Conservation (phyloP, 441 rosid genomes). For the Brassica hybrid region DNA sequence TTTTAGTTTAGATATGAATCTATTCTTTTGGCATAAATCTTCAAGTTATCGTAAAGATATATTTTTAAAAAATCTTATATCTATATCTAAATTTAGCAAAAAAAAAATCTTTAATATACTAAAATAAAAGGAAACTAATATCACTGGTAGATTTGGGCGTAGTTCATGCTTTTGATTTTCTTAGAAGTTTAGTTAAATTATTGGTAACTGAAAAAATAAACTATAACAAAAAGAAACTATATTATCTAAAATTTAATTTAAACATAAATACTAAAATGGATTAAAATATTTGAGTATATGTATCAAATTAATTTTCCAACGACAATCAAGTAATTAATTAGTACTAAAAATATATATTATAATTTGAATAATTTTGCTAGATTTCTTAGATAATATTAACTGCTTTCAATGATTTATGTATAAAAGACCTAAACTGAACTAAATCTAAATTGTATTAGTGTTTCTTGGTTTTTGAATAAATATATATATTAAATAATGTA, state of each 20-base stretch:
- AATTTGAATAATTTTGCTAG: no score
- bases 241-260: neutral
- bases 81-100: neutral
- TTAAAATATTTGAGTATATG: neutral
- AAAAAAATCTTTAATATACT: neutral
- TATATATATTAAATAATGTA: no score
- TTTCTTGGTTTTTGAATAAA: no score
- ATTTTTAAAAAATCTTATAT: neutral
- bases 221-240: neutral
- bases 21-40: neutral
- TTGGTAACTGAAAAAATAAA: neutral
- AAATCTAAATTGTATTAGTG: no score
- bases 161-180: neutral
- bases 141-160: neutral
- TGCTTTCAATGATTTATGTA: no score
- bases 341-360: no score
- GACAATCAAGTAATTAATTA: neutral
- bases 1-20: neutral
- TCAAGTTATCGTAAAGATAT: neutral
- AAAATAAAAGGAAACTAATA: neutral
- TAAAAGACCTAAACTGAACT: no score
- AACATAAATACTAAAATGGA: neutral
- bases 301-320: neutral
- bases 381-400: no score
- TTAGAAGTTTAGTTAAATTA: neutral